Percentiles rank a stretch among this genome's conserved stretches.
Evolutionary conservation across 441 rosid genomes (phyloP).

Genomic region (Pelargonium australe): DNA sequence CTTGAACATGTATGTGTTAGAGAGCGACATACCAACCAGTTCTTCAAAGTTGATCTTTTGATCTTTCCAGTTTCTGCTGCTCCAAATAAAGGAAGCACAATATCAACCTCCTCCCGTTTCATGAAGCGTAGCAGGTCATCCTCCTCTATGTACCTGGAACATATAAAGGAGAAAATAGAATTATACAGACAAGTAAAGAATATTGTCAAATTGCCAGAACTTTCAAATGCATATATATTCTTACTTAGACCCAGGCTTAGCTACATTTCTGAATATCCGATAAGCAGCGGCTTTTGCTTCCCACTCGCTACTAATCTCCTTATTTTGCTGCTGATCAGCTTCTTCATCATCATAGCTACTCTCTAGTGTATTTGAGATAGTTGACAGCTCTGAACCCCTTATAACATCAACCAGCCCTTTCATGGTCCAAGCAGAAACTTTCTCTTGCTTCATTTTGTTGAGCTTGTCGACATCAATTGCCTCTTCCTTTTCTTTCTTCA

Average conservation of each 20-base stretch:
- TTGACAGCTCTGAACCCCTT: slow-evolving; percentile 56
- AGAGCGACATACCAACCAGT: slow-evolving; percentile 62
- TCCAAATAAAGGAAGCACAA: slow-evolving; percentile 57
- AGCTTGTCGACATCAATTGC: slow-evolving; percentile 69
- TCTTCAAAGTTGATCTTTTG: slow-evolving; percentile 46
- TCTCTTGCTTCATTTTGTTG: slow-evolving; percentile 69
- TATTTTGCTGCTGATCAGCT: slow-evolving; percentile 35
- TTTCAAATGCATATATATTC: slow-evolving; percentile 13
- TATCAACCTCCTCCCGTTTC: slow-evolving; percentile 80
- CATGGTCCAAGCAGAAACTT: slow-evolving; percentile 90
- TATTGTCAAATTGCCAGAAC: neutral
- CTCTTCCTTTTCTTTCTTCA: slow-evolving; percentile 44
- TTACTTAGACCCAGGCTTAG: slow-evolving; percentile 40
- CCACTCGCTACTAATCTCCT: slow-evolving; percentile 73
- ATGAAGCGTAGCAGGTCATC: slow-evolving; percentile 66
- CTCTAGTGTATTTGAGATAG: slow-evolving; percentile 63
- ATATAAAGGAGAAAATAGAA: neutral
- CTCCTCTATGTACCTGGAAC: slow-evolving; percentile 55
- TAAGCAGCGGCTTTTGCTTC: slow-evolving; percentile 73
- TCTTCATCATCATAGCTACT: slow-evolving; percentile 18
- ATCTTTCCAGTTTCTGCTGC: slow-evolving; percentile 48
- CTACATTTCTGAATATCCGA: slow-evolving; percentile 51
- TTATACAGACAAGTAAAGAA: neutral
- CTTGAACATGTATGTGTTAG: neutral
- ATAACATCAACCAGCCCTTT: slow-evolving; percentile 77